Evolutionary conservation across 352 stramenopile genomes (phyloP), one percentile per base, ranked within the genome.

Genomic region (Chrysophaeum taylorii): DNA sequence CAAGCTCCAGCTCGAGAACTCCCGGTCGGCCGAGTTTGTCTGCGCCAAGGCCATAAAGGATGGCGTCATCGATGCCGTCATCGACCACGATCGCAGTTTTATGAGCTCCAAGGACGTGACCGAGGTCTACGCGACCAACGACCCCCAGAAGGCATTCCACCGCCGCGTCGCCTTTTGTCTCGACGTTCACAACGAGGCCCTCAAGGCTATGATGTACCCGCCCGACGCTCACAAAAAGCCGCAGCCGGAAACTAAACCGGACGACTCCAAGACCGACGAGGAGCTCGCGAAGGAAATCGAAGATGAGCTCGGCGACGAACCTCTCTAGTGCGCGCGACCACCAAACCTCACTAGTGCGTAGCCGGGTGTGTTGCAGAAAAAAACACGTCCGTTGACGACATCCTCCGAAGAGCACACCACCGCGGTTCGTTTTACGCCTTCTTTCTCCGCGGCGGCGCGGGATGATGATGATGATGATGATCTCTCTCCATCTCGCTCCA

Each of bases 161-260:
- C 87, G 89, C 67, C 90, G 94, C 77, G 97, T 98, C 78, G 92
- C 90, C 2, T 99, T 98, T 77, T 98, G 94, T 81, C 83, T 98
- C 38, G 95, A 97, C 48, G 95, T 97, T 54, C 93, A 98, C 83
- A 98, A 98, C 78, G 94, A 98, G 82, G 95, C 95, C 43, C 91
- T 98, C 37, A 94, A 96, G 80, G 84, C 83, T 23, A 98, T 98
- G 92, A 85, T 91, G 53, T 99, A 98, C 79, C 93, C 94, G 25
- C 87, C 90, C 38, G 92, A 98, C 83, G 93, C 91, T 16, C 97
- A 98, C 82, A 97, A 97, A 87, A 35, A 87, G 25, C 27, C 36
- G 25, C 12, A 63, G 52, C 25, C 41, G 27, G 7, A 89, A 73
- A 85, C 80, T 0, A 84, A 91, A 42, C 85, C 89, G 77, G 92